Conservation (phyloP, 805 yeast species). For the Groenewaldozyma salmanticensis region DNA sequence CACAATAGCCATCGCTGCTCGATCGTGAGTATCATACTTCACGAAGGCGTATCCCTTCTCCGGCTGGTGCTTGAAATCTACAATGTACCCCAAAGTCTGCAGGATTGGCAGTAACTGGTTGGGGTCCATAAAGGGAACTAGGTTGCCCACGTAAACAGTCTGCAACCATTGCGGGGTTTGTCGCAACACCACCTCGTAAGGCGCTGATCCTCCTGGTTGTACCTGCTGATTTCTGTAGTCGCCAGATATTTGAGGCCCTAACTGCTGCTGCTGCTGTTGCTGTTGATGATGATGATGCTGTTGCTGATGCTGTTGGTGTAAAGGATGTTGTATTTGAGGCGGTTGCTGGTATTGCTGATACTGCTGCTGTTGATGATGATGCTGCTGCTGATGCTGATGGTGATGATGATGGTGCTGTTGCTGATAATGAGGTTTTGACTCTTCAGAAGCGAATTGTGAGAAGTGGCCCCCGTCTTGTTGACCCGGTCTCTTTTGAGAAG, state of each 20-base stretch:
- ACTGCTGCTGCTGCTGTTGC: not conserved
- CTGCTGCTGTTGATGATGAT: not conserved
- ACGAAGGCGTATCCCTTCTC: constrained; percentile 86
- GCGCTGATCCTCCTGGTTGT: no score
- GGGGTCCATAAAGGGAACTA: constrained; percentile 68
- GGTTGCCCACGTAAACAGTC: constrained; percentile 79
- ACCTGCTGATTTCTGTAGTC: no score
- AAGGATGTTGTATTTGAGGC: constrained; percentile 6
- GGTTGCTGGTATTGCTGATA: constrained; percentile 2
- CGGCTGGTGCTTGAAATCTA: constrained; percentile 69
- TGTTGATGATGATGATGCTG: constrained; percentile 11
- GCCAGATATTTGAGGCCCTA: not conserved
- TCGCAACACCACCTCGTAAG: constrained; percentile 58
- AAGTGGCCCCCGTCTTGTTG: no score
- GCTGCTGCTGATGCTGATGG: constrained; percentile 10
- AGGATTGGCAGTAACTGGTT: constrained; percentile 57
- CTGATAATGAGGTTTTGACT: not conserved
- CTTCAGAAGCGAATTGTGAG: not conserved
- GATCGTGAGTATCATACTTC: constrained; percentile 75
- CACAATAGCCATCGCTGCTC: constrained; percentile 81
- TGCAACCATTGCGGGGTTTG: constrained; percentile 79
- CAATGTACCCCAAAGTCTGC: constrained; percentile 73
- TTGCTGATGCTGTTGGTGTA: constrained; percentile 7
- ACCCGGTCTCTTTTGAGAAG: constrained; percentile 49
- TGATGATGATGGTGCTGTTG: constrained; percentile 7